Conservation (phyloP, 176 grass and related monocot species). For the Rhipidocladum racemiflorum region DNA sequence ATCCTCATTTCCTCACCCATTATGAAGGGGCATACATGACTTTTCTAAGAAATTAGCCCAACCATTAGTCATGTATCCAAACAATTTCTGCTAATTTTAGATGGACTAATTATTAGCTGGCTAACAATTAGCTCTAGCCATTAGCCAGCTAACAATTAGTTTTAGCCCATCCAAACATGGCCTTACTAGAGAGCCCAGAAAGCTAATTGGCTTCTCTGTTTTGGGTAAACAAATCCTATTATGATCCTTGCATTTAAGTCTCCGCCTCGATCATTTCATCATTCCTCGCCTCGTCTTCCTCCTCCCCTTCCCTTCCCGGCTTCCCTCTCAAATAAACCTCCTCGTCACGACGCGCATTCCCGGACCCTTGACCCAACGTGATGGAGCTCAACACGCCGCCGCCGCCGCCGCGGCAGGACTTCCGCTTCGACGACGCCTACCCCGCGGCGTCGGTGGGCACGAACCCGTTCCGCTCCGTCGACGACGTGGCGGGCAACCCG, state of each 20-base stretch:
- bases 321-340: background rate
- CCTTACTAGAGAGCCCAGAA: no score
- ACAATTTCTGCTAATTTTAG: no score
- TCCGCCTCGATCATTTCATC: conserved; percentile 21
- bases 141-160: no score
- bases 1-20: no score
- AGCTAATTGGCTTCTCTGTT: no score
- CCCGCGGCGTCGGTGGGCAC: background rate
- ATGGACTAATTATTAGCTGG: no score
- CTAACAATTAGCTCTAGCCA: no score
- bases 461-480: conserved; percentile 48
- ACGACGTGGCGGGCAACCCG: conserved; percentile 15
- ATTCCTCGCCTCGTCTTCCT: background rate
- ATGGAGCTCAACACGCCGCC: conserved; percentile 38
- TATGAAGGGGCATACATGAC: no score
- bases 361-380: background rate
- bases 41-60: no score
- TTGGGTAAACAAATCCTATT: background rate
- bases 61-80: no score
- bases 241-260: conserved; percentile 31
- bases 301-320: background rate
- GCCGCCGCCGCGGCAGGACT: background rate
- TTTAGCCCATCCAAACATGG: no score
- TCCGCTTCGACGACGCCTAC: conserved; percentile 19
- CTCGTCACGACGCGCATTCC: background rate